Base-by-base conservation (phyloP, 345 rosid genomes). In the Carallia pectinifolia region DNA sequence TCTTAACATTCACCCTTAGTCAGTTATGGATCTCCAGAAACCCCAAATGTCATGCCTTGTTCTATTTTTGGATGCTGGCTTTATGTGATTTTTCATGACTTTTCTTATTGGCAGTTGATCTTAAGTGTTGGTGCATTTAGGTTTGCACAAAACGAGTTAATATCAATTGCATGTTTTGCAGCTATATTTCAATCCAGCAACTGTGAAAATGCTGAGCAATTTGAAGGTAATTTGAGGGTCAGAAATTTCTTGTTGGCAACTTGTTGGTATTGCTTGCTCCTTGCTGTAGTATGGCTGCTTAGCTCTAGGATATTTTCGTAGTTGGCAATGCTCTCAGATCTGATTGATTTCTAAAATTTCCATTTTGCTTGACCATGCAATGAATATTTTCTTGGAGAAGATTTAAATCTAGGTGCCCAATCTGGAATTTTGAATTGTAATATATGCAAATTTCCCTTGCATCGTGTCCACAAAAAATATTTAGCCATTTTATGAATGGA, bases 191-290 rank as follows among this genome's bases (percentile, higher is more conserved):
- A 94, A 91, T 79, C 98, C 98, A 73, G 98, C 98, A 44, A 94
- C 98, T 6, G 98, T 94, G 78, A 94, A 94, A 88, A 94, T 94
- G 98, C 87, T 94, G 68, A 91, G 98, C 82, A 94, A 94, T 80
- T 81, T 94, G 77, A 94, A 94, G 97, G 95, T 89, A 80, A 23
- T 55, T 66, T 38, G 19, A 16, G 38, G 52, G 30, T 65, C 19
- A 37, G 27, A 12, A n/a, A 62, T 59, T 64, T 27, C 44, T 7
- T 12, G 16, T 12, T 61, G 18, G 52, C 54, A 53, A 55, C 47
- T 16, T n/a, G 50, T n/a, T 36, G 27, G 61, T 37, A 37, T 55
- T 33, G 33, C 58, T 37, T 65, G 9, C 0, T 23, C 8, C 16
- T 0, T 66, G 36, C 4, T 44, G 50, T 12, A 44, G 10, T 0